Evolutionary conservation across 371 early-diverging fungal species (phyloP).

Genomic region (Thermomucor indicae-seudaticae): DNA sequence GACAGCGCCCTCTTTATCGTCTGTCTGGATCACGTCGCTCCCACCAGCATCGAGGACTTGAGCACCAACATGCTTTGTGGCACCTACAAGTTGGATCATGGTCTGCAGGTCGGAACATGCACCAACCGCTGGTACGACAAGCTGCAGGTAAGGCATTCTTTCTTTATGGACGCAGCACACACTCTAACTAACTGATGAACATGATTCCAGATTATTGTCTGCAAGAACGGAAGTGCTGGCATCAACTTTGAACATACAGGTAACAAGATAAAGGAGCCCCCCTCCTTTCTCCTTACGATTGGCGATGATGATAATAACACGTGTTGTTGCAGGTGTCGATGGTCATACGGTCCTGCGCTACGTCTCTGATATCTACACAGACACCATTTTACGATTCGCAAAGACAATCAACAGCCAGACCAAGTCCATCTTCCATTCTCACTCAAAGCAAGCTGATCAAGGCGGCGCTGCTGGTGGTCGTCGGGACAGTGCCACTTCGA

Average conservation of each 20-base stretch:
- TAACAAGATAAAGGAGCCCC: slow-evolving; percentile 12
- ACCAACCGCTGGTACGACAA: slow-evolving; percentile 61
- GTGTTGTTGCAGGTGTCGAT: slow-evolving; percentile 40
- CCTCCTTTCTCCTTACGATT: neutral
- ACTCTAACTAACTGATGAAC: too few species aligned
- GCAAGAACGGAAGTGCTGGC: slow-evolving; percentile 58
- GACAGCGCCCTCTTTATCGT: slow-evolving; percentile 78
- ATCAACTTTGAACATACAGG: slow-evolving; percentile 61
- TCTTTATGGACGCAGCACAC: too few species aligned
- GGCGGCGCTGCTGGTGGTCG: slow-evolving; percentile 2
- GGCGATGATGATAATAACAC: neutral
- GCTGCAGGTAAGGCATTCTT: slow-evolving; percentile 44
- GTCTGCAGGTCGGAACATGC: slow-evolving; percentile 56
- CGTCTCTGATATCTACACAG: slow-evolving; percentile 58
- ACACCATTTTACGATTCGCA: slow-evolving; percentile 54
- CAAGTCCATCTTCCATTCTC: slow-evolving; percentile 47
- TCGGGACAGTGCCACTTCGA: slow-evolving; percentile 24
- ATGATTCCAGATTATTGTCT: slow-evolving; percentile 47
- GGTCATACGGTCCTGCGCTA: slow-evolving; percentile 57
- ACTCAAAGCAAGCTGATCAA: slow-evolving; percentile 8
- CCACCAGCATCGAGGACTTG: slow-evolving; percentile 38
- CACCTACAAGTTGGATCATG: slow-evolving; percentile 47
- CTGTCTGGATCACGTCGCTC: slow-evolving; percentile 70
- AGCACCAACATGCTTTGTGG: slow-evolving; percentile 58
- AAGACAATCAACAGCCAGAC: slow-evolving; percentile 54